These are phyloP conservation scores for sunflower (Helianthus annuus) DNA, from an alignment of 129 eudicot species.

Conservation along the genomic window DNA sequence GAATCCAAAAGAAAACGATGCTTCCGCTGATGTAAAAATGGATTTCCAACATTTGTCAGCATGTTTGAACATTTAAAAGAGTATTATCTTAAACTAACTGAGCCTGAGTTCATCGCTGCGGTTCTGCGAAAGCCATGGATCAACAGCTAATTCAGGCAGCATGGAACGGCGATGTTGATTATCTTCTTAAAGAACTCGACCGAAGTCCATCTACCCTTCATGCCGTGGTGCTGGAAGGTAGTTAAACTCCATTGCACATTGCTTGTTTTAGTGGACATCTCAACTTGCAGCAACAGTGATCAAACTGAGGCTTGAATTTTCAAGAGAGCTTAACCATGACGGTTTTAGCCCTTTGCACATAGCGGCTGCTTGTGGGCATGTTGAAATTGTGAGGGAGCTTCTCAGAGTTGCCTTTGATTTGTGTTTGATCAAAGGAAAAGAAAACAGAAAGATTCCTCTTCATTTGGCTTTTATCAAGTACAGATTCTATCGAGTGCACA, in stretches of 20 bases:
- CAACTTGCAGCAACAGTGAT: conserved; percentile 32
- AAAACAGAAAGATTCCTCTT: conserved; percentile 48
- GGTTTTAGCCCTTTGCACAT: conserved; percentile 56
- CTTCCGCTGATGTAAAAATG: too few species aligned
- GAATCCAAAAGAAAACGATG: too few species aligned
- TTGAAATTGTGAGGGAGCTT: conserved; percentile 53
- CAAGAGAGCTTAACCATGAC: conserved; percentile 38
- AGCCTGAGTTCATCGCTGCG: too few species aligned
- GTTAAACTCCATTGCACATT: conserved; percentile 45
- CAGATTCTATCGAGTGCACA: conserved; percentile 29
- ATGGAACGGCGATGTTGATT: conserved; percentile 40
- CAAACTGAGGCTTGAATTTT: conserved; percentile 24
- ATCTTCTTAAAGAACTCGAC: conserved; percentile 27
- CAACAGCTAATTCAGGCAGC: conserved; percentile 42
- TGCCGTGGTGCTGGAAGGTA: conserved; percentile 23
- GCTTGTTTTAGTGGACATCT: conserved; percentile 49
- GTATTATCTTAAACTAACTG: too few species aligned
- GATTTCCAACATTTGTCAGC: too few species aligned
- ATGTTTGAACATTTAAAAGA: too few species aligned
- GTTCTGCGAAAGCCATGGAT: conserved; percentile 35
- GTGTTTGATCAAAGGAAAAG: conserved; percentile 40
- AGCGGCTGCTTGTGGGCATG: conserved; percentile 58
- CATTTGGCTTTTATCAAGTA: conserved; percentile 41
- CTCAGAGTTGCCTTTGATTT: conserved; percentile 40
- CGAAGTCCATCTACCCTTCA: conserved; percentile 31